phyloP scores from a whole-genome alignment of 306 rosid species.

The Chamaecrista fasciculata region DNA sequence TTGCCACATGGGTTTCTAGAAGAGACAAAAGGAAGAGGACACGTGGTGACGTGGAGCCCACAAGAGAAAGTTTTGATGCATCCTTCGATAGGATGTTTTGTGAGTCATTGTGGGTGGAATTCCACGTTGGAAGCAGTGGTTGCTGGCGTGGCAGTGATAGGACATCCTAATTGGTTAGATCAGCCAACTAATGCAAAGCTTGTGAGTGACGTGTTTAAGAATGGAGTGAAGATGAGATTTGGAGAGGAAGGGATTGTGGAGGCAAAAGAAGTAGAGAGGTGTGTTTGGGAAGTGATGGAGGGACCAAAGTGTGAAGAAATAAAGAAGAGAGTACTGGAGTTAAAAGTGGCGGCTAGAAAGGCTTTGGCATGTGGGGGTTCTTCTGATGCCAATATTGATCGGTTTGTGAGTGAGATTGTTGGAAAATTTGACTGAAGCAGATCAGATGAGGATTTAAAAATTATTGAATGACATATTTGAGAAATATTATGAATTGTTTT shows the following conservation, averaged over 20 bases:
- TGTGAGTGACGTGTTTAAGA: conserved; percentile 29
- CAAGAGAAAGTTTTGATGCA: conserved; percentile 51
- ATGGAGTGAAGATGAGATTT: conserved; percentile 35
- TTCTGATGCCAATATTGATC: conserved; percentile 29
- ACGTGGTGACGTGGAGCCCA: conserved; percentile 45
- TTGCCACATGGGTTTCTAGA: conserved; percentile 32
- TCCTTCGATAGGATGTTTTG: conserved; percentile 43
- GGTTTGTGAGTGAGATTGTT: conserved; percentile 28
- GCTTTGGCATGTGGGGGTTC: conserved; percentile 38
- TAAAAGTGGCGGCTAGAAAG: conserved; percentile 30
- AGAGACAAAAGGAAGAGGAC: conserved; percentile 31
- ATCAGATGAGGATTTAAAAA: too few relatives aligned
- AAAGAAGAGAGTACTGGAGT: conserved; percentile 27
- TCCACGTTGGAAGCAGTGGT: conserved; percentile 39
- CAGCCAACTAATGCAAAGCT: conserved; percentile 47
- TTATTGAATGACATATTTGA: too few relatives aligned
- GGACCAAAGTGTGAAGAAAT: conserved; percentile 32
- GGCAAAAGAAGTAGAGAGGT: conserved; percentile 37
- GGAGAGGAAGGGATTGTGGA: conserved; percentile 35
- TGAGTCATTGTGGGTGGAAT: conserved; percentile 56
- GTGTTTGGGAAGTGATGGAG: conserved; percentile 40
- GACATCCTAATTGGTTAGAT: conserved; percentile 43
- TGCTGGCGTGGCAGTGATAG: conserved; percentile 40
- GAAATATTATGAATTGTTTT: too few relatives aligned
- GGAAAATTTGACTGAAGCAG: not conserved